A percentile compares a stretch with the other conserved stretches of the same genome.
phyloP scores from a whole-genome alignment of 495 filamentous ascomycete species.

The Astrothelium subdiscretum region DNA sequence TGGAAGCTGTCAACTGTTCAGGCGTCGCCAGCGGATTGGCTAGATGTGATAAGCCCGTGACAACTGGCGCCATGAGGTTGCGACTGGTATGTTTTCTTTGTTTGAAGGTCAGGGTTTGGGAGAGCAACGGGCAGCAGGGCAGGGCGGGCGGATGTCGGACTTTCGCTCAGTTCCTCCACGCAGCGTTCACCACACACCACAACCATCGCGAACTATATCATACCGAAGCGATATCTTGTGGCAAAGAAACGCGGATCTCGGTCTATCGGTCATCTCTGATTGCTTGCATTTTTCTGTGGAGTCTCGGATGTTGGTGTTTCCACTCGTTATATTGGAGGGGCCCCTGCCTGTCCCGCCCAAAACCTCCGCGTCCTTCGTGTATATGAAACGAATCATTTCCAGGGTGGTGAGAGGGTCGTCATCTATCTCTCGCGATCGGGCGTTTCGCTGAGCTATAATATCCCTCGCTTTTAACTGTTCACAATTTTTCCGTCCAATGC shows the following conservation, averaged over 20 bases:
- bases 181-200: neutral
- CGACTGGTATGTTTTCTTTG: neutral
- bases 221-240: neutral
- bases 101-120: neutral
- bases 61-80: conserved; percentile 9
- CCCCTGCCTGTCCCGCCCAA: neutral
- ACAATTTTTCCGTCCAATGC: neutral
- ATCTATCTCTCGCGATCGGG: neutral
- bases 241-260: neutral
- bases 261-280: neutral
- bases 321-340: neutral
- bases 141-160: neutral
- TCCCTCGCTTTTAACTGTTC: neutral
- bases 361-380: neutral
- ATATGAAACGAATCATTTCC: neutral
- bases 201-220: neutral
- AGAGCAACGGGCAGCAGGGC: too few relatives aligned
- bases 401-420: neutral
- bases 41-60: conserved; percentile 37
- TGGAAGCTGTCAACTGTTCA: conserved; percentile 62
- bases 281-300: neutral
- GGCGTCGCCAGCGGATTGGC: conserved; percentile 79
- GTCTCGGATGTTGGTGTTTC: neutral
- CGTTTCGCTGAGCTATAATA: neutral
- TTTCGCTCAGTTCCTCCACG: too few relatives aligned